These are phyloP conservation scores for Penicillium waksmanii DNA, from an alignment of 495 filamentous ascomycete species.

Conservation along the genomic window DNA sequence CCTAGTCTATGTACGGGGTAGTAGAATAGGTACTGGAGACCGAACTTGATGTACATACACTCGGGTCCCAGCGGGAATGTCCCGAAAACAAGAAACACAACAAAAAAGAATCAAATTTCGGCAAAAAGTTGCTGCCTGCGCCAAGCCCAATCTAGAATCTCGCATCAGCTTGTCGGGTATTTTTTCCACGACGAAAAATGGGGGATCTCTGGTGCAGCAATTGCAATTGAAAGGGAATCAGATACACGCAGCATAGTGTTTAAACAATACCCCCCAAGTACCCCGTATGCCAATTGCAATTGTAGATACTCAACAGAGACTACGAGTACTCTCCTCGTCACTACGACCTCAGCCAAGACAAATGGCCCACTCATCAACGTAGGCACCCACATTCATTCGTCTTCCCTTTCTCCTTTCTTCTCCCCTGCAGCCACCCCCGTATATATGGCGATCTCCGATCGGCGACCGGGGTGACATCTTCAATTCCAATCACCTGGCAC, in stretches of 20 bases:
- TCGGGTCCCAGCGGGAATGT: not conserved
- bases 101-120: not conserved
- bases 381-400: constrained; percentile 17
- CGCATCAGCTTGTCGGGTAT: not conserved
- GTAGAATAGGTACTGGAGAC: too few relatives aligned
- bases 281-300: too few relatives aligned
- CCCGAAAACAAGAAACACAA: not conserved
- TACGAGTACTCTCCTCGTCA: too few relatives aligned
- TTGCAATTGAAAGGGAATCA: too few relatives aligned
- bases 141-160: not conserved
- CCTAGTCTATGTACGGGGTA: too few relatives aligned
- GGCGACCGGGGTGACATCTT: not conserved
- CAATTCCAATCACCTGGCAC: not conserved
- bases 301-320: too few relatives aligned
- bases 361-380: too few relatives aligned
- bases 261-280: too few relatives aligned
- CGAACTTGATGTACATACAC: not conserved
- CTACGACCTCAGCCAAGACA: not conserved
- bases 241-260: too few relatives aligned
- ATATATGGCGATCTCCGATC: not conserved
- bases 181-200: not conserved
- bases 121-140: constrained; percentile 3
- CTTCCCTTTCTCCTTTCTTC: not conserved
- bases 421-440: not conserved
- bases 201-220: not conserved